Conservation (phyloP, 2,329 filamentous ascomycete species). For the Didymosphaeria variabile region DNA sequence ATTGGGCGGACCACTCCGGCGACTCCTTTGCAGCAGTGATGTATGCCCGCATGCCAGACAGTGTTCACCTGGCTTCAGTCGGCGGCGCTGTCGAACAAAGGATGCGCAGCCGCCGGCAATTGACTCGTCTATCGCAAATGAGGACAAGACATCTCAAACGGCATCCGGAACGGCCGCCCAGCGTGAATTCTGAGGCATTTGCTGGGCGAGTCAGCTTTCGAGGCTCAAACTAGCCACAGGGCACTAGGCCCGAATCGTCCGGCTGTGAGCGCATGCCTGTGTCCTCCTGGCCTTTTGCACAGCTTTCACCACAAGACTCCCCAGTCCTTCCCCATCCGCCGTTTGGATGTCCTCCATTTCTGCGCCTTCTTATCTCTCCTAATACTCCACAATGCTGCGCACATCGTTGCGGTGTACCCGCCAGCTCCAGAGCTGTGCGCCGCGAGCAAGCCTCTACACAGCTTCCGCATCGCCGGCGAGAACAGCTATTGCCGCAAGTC, state of each 20-base stretch:
- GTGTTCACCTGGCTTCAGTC: neutral
- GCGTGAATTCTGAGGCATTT: constrained; percentile 35
- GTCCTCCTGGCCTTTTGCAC: constrained; percentile 28
- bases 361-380: constrained; percentile 23
- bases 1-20: neutral
- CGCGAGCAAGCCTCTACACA: constrained; percentile 55
- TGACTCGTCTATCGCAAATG: neutral
- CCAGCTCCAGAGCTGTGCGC: constrained; percentile 67
- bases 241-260: constrained; percentile 32
- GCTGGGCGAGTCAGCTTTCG: constrained; percentile 22
- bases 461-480: constrained; percentile 48
- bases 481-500: constrained; percentile 57
- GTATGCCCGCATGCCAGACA: neutral
- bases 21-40: constrained; percentile 1
- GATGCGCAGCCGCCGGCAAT: neutral
- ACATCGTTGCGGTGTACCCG: constrained; percentile 72
- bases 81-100: neutral
- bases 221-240: constrained; percentile 15
- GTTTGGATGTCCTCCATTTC: constrained; percentile 44
- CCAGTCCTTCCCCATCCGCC: constrained; percentile 30
- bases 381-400: constrained; percentile 72
- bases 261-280: constrained; percentile 25
- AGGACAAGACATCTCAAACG: constrained; percentile 9
- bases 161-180: constrained; percentile 13
- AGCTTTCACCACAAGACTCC: constrained; percentile 28